Conservation (phyloP, 2,329 filamentous ascomycete species). For the Hypoxylon sp. region DNA sequence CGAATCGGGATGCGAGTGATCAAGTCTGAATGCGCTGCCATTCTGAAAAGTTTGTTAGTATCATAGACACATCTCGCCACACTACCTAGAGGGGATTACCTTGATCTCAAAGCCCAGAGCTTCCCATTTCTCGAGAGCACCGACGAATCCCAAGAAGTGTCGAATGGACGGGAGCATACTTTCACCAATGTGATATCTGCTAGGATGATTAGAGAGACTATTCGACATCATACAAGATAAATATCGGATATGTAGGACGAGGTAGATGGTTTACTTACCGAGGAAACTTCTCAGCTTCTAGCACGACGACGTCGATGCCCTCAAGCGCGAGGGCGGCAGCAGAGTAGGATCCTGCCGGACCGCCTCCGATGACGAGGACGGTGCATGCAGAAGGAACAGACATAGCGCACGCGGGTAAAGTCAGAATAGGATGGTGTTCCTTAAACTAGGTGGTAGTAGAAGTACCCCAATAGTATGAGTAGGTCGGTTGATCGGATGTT, state of each 20-base stretch:
- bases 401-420: constrained; percentile 9
- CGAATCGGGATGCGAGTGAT: constrained; percentile 48
- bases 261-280: constrained; percentile 43
- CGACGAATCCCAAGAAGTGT: constrained; percentile 59
- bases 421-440: no score
- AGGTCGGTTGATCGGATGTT: no score
- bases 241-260: no score
- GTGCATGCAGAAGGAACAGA: constrained; percentile 24
- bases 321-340: constrained; percentile 58
- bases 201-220: constrained; percentile 37
- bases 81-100: constrained; percentile 38
- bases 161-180: constrained; percentile 55
- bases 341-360: constrained; percentile 60
- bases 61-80: background rate
- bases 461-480: no score
- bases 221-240: background rate
- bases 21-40: constrained; percentile 57
- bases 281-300: constrained; percentile 59
- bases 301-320: constrained; percentile 57
- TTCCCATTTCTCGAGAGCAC: constrained; percentile 53
- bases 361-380: constrained; percentile 56
- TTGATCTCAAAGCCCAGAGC: constrained; percentile 57
- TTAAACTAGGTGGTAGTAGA: no score
- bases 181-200: constrained; percentile 56
- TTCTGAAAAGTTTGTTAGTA: constrained; percentile 39